A percentile compares a stretch with the other conserved stretches of the same genome.
These are phyloP conservation scores for Ganoderma sp. DNA, from an alignment of 1,284 basidiomycete species.

Conservation along the genomic window DNA sequence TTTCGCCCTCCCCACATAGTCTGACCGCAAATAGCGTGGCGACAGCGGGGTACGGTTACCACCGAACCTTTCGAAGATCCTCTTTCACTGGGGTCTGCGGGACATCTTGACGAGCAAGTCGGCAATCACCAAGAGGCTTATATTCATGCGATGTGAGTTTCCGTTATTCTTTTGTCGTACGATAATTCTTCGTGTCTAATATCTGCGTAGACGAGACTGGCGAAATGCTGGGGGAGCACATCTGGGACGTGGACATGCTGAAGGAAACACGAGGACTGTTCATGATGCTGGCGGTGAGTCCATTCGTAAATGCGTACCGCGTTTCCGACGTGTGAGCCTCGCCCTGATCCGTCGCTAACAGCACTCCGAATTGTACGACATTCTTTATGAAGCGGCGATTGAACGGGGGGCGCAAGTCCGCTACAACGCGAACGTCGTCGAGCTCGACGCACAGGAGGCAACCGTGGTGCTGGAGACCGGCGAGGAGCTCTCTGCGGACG, in stretches of 20 bases:
- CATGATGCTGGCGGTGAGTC: conserved; percentile 53
- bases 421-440: conserved; percentile 29
- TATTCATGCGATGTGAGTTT: conserved; percentile 46
- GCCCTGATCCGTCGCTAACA: conserved; percentile 31
- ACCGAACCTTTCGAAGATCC: conserved; percentile 61
- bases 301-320: neutral
- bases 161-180: neutral
- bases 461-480: conserved; percentile 54
- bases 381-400: conserved; percentile 52
- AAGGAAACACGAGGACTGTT: conserved; percentile 61
- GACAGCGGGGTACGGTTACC: conserved; percentile 54
- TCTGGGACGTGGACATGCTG: conserved; percentile 60
- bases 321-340: conserved; percentile 29
- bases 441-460: conserved; percentile 30
- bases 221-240: conserved; percentile 54
- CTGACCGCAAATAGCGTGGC: conserved; percentile 17
- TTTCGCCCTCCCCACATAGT: neutral
- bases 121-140: conserved; percentile 45
- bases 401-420: conserved; percentile 39
- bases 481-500: conserved; percentile 54
- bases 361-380: conserved; percentile 48
- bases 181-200: neutral
- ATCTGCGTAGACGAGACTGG: conserved; percentile 43
- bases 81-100: conserved; percentile 61
- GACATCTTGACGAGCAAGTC: conserved; percentile 45